Evolutionary conservation across 257 asterid genomes (phyloP), one percentile per base, ranked within the genome.

Genomic region (Datura wrightii): DNA sequence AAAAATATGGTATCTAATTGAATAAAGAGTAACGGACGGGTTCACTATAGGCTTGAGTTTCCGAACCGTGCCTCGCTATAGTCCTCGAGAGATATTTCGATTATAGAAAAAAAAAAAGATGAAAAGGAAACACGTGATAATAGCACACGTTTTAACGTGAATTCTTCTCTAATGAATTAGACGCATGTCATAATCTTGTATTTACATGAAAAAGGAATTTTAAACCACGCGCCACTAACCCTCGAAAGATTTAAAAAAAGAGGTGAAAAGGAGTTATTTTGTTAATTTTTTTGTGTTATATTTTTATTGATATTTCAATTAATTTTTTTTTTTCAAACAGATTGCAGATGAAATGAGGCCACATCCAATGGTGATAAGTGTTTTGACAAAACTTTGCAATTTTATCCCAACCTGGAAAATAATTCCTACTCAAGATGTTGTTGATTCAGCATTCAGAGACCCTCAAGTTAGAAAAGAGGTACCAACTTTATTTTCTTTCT

Each of bases 381-480:
- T 94, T 10, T 72, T 97, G 84, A 89, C 91, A 8, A 84, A 89
- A 54, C 89, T 97, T 79, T 84, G 89, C 82, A 50, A 84, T 52
- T 6, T 94, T 42, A 90, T 95, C 24, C 99, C 99, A 6, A 94
- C 98, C 2, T 97, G 99, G 98, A 93, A 88, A 86, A 80, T 97
- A 41, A 92, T 97, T 31, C 99, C 99, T 5, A 91, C 96, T 63
- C 97, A 95, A 69, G 99, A 95, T 86, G 79, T 95, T 13, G 83
- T 92, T 63, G 99, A 95, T 84, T 62, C 85, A 44, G 99, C 99
- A 59, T 90, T 97, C 83, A 87, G 99, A 85, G 93, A 86, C 83
- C 99, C 97, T 62, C 67, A 90, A 88, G 90, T 97, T 42, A 84
- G 93, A 86, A 13, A 92, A 5, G 98, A 97, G 99, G 99, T 96